Conservation (phyloP, 495 filamentous ascomycete species). For the Aspergillus asperescens region DNA sequence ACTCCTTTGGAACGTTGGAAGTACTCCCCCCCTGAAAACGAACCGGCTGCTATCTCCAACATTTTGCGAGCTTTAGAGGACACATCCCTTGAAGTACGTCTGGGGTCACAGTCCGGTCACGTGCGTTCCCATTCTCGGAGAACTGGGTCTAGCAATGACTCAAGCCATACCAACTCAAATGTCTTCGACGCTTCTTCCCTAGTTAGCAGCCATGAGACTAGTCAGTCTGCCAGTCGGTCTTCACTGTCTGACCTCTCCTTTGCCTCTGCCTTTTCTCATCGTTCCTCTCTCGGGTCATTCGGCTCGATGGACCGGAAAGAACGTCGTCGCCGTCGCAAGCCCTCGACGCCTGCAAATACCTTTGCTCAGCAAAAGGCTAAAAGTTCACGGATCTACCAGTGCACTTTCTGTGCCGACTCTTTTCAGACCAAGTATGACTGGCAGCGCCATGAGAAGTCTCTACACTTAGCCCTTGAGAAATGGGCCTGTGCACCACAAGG, state of each 20-base stretch:
- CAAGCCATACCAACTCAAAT: conserved; percentile 56
- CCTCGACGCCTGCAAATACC: conserved; percentile 41
- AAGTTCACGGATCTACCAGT: conserved; percentile 60
- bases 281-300: conserved; percentile 58
- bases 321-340: conserved; percentile 62
- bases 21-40: conserved; percentile 79
- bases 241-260: conserved; percentile 59
- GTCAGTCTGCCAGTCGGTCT: conserved; percentile 63
- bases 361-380: conserved; percentile 40
- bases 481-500: conserved; percentile 74
- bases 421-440: conserved; percentile 90
- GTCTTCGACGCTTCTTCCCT: conserved; percentile 60
- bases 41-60: conserved; percentile 72
- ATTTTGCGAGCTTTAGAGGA: conserved; percentile 72
- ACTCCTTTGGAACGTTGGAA: conserved; percentile 84
- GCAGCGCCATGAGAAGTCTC: conserved; percentile 84
- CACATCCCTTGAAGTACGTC: conserved; percentile 51
- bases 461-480: conserved; percentile 76
- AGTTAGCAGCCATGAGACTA: conserved; percentile 66
- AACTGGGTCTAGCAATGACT: conserved; percentile 58
- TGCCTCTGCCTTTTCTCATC: conserved; percentile 66
- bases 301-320: conserved; percentile 65
- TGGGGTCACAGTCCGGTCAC: conserved; percentile 35
- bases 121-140: conserved; percentile 45
- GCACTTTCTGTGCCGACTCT: conserved; percentile 87